Base-by-base conservation (phyloP, 371 early-diverging fungal genomes). In the Mortierella sp. region DNA sequence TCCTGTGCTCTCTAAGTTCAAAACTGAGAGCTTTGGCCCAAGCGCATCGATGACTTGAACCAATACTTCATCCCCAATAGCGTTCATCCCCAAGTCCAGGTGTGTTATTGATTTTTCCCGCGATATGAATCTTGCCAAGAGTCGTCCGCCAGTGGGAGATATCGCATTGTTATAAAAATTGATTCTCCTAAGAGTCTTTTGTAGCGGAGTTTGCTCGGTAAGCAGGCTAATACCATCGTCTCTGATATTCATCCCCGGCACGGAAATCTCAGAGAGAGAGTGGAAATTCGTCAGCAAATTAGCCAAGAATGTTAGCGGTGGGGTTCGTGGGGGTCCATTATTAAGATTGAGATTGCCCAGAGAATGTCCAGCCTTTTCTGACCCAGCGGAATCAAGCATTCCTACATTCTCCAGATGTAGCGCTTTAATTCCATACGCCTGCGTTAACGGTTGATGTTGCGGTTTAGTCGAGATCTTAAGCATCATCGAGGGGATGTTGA, bases 151-250 rank as follows among this genome's bases (percentile, higher is more conserved):
- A 5, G 28, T 40, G 10, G 70, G 53, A 13, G 76, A 65, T 35
- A 75, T 69, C 9, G 56, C 76, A 55, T 75, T 75, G 54, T 70
- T 55, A 15, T 66, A 55, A 15, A 75, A 29, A 54, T 75, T 66
- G 49, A 75, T 34, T 8, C 26, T 15, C 3, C 67, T 59, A 4
- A 75, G 58, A 10, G 66, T 66, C 54, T 61, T 70, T 40, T 62
- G 37, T 12, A 70, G 59, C 1, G 32, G 35, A 7, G 8, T 28
- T 45, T 69, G 69, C 13, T 68, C 69, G 10, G 61, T 55, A 31
- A 75, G 42, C 15, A 75, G 13, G 2, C 26, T 53, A 5, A 75
- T 42, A 23, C 76, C 76, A 8, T 66, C 66, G 31, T 75, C 76
- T 15, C 70, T 61, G 26, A 75, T 70, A 22, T 58, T 56, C 66